phyloP scores from a whole-genome alignment of 176 grass and related monocot genomes.

The Olyra latifolia region DNA sequence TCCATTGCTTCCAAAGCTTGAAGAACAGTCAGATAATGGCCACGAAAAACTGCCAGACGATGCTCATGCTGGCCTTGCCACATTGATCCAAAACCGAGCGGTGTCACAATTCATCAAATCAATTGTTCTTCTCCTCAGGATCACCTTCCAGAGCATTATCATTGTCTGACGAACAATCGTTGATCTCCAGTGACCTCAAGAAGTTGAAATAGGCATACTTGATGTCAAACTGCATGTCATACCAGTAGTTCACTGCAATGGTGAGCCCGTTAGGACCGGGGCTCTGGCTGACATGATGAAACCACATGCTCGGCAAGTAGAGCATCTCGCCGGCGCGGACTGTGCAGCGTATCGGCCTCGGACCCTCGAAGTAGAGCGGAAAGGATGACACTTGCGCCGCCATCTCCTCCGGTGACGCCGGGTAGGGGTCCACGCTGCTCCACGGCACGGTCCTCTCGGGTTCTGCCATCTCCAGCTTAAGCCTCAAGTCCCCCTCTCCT shows the following conservation, averaged over 20 bases:
- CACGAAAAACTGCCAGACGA: background rate
- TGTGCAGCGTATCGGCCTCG: slow-evolving; percentile 71
- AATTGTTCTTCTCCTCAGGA: background rate
- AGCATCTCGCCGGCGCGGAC: slow-evolving; percentile 91
- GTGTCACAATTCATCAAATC: background rate
- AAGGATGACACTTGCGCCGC: slow-evolving; percentile 46
- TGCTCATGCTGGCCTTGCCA: too few relatives aligned
- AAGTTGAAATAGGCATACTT: slow-evolving; percentile 97
- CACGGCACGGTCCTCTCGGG: slow-evolving; percentile 68
- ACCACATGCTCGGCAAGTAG: slow-evolving; percentile 97
- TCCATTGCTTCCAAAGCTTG: background rate
- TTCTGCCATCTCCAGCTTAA: slow-evolving; percentile 68
- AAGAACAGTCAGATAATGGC: background rate
- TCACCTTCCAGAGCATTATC: slow-evolving; percentile 29
- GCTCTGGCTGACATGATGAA: slow-evolving; percentile 93
- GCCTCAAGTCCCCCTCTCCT: slow-evolving; percentile 23
- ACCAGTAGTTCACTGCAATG: slow-evolving; percentile 99
- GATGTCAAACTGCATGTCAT: slow-evolving; percentile 97
- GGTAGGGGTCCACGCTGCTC: slow-evolving; percentile 87
- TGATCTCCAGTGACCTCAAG: slow-evolving; percentile 53
- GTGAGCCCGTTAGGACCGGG: slow-evolving; percentile 68
- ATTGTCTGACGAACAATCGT: background rate
- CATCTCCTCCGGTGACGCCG: slow-evolving; percentile 53
- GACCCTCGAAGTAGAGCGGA: slow-evolving; percentile 85
- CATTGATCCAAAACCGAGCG: background rate